phyloP scores from a whole-genome alignment of 257 asterid genomes.

The Striga asiatica region DNA sequence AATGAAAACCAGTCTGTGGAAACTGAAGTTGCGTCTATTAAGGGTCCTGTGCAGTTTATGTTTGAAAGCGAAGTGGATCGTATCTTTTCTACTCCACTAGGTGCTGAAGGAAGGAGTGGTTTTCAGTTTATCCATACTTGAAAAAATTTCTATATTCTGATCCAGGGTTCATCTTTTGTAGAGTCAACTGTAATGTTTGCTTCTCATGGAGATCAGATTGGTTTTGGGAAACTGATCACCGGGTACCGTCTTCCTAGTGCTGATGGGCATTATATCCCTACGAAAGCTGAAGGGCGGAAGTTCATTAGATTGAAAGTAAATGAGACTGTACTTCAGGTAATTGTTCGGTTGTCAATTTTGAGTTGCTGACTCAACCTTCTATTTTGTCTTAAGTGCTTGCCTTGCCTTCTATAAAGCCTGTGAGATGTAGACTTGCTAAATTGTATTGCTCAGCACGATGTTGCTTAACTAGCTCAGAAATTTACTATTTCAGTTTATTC shows the following conservation, averaged over 20 bases:
- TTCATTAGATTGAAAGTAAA: conserved; percentile 72
- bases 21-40: conserved; percentile 49
- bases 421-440: not conserved
- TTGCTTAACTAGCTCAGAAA: not conserved
- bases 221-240: conserved; percentile 73
- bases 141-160: conserved; percentile 23
- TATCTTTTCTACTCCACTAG: conserved; percentile 88
- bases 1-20: conserved; percentile 41
- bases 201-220: conserved; percentile 90
- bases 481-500: not conserved
- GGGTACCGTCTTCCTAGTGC: conserved; percentile 76
- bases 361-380: not conserved
- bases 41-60: conserved; percentile 88
- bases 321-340: conserved; percentile 94
- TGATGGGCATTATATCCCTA: conserved; percentile 86
- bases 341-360: conserved; percentile 7
- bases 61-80: conserved; percentile 91
- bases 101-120: conserved; percentile 31
- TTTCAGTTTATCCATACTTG: conserved; percentile 8
- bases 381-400: not conserved
- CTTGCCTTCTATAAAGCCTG: conserved; percentile 8
- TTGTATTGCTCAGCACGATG: not conserved
- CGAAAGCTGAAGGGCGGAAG: conserved; percentile 88
- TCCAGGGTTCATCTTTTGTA: conserved; percentile 30
- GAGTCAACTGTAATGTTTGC: conserved; percentile 88